Percentiles rank a stretch among this genome's conserved stretches.
phyloP scores from a whole-genome alignment of 768 basidiomycete species.

The Amanita jacksonii region DNA sequence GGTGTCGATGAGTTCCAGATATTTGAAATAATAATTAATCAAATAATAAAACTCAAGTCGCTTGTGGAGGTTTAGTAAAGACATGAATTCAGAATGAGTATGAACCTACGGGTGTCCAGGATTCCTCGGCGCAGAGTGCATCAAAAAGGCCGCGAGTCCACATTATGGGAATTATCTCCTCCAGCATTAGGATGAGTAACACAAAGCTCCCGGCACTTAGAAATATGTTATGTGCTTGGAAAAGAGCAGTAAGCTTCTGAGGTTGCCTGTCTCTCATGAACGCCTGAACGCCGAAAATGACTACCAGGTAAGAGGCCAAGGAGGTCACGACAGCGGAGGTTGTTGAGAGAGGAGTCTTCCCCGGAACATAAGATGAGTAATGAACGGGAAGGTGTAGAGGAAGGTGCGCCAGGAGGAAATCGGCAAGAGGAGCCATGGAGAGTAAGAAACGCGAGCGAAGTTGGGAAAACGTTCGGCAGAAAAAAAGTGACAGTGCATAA shows the following conservation, averaged over 20 bases:
- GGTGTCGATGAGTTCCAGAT: constrained; percentile 92
- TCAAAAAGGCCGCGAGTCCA: constrained; percentile 64
- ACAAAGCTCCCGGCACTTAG: constrained; percentile 79
- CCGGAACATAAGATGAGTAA: constrained; percentile 57
- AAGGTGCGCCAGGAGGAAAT: constrained; percentile 51
- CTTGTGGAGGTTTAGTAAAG: constrained; percentile 28
- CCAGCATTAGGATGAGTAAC: constrained; percentile 80
- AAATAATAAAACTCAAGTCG: constrained; percentile 95
- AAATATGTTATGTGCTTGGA: constrained; percentile 87
- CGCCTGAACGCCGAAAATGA: constrained; percentile 79
- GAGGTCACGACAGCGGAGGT: constrained; percentile 60
- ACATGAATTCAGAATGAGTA: constrained; percentile 7
- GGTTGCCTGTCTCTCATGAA: constrained; percentile 75
- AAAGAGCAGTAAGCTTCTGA: constrained; percentile 69
- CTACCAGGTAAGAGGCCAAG: constrained; percentile 73
- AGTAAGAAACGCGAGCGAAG: constrained; percentile 4
- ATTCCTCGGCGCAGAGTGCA: constrained; percentile 63
- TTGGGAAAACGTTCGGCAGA: constrained; percentile 3
- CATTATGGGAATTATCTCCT: constrained; percentile 80
- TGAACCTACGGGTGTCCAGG: constrained; percentile 81
- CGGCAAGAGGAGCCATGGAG: constrained; percentile 66
- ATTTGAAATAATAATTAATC: constrained; percentile 99
- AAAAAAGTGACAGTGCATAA: constrained; percentile 3
- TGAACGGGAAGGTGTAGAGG: constrained; percentile 51
- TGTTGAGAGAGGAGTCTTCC: constrained; percentile 77